Base-by-base conservation (phyloP, 257 asterid species). In the Ballota nigra region DNA sequence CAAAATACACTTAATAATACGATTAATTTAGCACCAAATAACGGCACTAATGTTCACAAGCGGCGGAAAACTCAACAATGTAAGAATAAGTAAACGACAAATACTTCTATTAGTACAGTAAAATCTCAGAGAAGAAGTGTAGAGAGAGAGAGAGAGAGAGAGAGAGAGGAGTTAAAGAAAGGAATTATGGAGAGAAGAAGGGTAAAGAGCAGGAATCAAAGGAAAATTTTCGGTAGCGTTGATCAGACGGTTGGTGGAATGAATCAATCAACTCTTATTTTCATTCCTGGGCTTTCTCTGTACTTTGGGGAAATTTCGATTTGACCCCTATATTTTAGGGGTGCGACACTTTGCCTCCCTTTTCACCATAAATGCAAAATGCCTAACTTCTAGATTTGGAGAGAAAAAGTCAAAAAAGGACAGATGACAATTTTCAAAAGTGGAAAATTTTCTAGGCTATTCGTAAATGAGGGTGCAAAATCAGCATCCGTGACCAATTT, bases 211-310 rank as follows among this genome's bases (percentile, higher is more conserved):
- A 74, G 72, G 47, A 68, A 72, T 69, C 56, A 47, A 29, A 26
- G 82, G 75, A 64, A 74, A 61, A 38, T 66, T 69, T 57, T 73
- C 76, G 79, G 73, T 55, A 60, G 63, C 81, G 55, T 68, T 36
- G 60, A 72, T 77, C 77, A 69, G 75, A 63, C 83, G 85, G 85
- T 78, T 74, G 82, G 77, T 76, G 81, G 77, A 73, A 67, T 29
- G 40, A 73, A 79, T 74, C 78, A 73, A 78, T 77, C 88, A 78
- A 72, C 68, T 16, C 8, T 20, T 33, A 1, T 33, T 33, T 33
- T 33, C 8, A 33, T 33, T 33, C 1, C 38, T 33, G 9, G 38
- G 38, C 5, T 33, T 33, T 36, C 43, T 43, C 47, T 45, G 2
- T 13, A 53, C 36, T 57, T 69, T 62, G 6, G 6, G 19, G 1